phyloP scores from a whole-genome alignment of 768 basidiomycete species.

The Suillus subluteus region DNA sequence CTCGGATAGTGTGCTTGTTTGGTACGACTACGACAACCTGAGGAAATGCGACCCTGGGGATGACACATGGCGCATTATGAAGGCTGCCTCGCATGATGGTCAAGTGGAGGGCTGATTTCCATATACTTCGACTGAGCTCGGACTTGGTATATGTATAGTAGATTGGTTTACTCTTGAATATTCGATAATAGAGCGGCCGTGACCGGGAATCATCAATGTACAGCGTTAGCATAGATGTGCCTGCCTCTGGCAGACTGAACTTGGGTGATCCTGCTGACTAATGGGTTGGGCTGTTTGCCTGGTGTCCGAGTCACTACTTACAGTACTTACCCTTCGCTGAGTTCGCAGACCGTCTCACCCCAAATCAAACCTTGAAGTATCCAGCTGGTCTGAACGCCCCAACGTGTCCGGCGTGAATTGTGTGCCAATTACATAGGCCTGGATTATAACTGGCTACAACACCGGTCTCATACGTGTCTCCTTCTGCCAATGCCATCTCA shows the following conservation, averaged over 20 bases:
- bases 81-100: neutral
- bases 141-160: neutral
- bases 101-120: neutral
- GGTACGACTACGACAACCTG: conserved; percentile 77
- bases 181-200: neutral
- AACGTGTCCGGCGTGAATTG: too few species aligned
- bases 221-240: neutral
- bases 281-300: too few species aligned
- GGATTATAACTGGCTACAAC: too few species aligned
- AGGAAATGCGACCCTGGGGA: conserved; percentile 67
- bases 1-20: conserved; percentile 66
- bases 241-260: neutral
- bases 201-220: neutral
- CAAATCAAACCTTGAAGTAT: too few species aligned
- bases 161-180: neutral
- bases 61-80: conserved; percentile 41
- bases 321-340: too few species aligned
- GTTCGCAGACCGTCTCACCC: too few species aligned
- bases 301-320: too few species aligned
- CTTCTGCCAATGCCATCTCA: too few species aligned
- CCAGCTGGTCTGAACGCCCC: too few species aligned
- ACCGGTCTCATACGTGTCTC: too few species aligned
- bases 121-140: neutral
- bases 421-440: too few species aligned
- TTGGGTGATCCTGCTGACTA: too few species aligned